Evolutionary conservation across 495 filamentous ascomycete species (phyloP), one percentile per base, ranked within the genome.

Genomic region (Daldinia decipiens): DNA sequence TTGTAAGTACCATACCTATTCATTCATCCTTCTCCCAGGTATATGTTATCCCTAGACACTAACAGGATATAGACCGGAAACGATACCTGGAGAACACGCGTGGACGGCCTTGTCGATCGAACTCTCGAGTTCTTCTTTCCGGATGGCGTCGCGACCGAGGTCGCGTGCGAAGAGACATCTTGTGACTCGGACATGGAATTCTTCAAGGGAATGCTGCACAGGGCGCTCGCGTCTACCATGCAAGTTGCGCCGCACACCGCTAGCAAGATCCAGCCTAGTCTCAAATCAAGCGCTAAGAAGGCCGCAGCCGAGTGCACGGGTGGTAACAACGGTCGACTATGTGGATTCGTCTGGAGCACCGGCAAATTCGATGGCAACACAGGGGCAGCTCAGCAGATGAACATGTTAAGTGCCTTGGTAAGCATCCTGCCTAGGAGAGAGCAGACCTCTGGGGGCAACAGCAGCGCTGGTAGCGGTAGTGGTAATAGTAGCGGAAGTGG

Each of bases 151-250:
- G 75, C 83, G 15, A 80, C 82, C 59, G 92, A 94, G 73, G 68
- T 84, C 40, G 80, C 87, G 11, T 94, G 92, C 80, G 91, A 93
- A 71, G 38, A 81, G 74, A 69, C 78, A 29, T 80, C 74, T 3
- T 92, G 90, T 80, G 86, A 87, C 77, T 85, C 86, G 19, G 91
- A 94, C 70, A 88, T 91, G 79, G 82, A 82, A 15, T 91, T 90
- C 45, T 94, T 90, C 87, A 95, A 94, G 77, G 88, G 89, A 43
- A 92, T 92, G 77, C 80, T 93, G 5, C 81, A 91, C 17, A 89
- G 92, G 29, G 92, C 88, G 86, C 86, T 96, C 79, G 88, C 86
- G 34, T 80, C 85, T 29, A 84, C 90, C 6, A 87, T 87, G 17
- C 85, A 90, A 70, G 77, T 92, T 60, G 91, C 90, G 0, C 91